Base-by-base conservation (phyloP, 352 stramenopile genomes). In the Globisporangium sylvaticum region DNA sequence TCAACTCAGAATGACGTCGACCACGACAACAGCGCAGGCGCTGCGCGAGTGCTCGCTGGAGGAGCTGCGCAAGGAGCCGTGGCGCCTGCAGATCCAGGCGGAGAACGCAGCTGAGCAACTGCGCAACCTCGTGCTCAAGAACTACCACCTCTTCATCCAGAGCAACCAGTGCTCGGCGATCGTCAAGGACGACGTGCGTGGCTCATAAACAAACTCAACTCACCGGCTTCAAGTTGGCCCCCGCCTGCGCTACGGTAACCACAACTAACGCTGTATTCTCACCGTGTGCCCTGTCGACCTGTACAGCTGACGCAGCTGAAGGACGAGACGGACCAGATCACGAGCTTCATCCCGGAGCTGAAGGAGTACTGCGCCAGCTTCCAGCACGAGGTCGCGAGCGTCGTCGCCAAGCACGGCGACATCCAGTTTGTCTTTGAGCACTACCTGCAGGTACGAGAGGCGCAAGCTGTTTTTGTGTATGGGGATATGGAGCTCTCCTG, bases 111-210 rank as follows among this genome's bases (percentile, higher is more conserved):
- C 80, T 5, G 79, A 89, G 75, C 84, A 95, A 71, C 68, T 95
- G 60, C 87, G 89, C 50, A 80, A 70, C 31, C 82, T 96, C 34
- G 87, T 95, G 59, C 74, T 96, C 42, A 89, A 92, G 67, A 95
- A 97, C 70, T 97, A 97, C 70, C 85, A 94, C 68, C 85, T 97
- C 37, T 96, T 96, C 66, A 94, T 97, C 66, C 85, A 96, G 72
- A 97, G 87, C 71, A 92, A 94, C 66, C 89, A 95, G 67, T 94
- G 89, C 74, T 82, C 86, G 8, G 75, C 78, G 27, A 79, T 95
- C 55, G 88, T 96, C 71, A 89, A 91, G 54, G 74, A 91, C 62
- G 83, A 94, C 62, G 81, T 90, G 55, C 31, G 78, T 73, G 15
- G 15, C 52, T 29, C 53, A 24, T 29, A n/a, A 9, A 15, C 12